These are phyloP conservation scores for Novakomyces olei DNA, from an alignment of 805 yeast species.

Conservation along the genomic window DNA sequence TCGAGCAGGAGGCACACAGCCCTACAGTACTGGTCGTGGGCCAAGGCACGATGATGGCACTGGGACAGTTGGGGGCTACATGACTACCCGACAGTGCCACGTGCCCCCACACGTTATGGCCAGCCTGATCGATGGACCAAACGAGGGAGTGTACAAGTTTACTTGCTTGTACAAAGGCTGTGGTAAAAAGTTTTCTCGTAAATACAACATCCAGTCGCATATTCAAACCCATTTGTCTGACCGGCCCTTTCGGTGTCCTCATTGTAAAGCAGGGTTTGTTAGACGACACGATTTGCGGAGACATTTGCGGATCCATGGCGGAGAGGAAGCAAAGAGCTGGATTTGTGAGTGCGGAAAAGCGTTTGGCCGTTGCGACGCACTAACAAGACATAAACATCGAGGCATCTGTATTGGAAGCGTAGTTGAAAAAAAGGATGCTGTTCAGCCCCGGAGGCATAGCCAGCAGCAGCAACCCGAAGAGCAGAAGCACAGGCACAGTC, in stretches of 20 bases:
- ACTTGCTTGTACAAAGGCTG: constrained; percentile 59
- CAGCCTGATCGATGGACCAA: constrained; percentile 33
- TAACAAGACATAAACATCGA: constrained; percentile 56
- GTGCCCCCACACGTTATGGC: constrained; percentile 81
- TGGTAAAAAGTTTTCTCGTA: constrained; percentile 61
- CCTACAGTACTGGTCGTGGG: too few species aligned
- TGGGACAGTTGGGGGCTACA: too few species aligned
- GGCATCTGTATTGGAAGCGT: constrained; percentile 67
- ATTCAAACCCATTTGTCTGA: constrained; percentile 92
- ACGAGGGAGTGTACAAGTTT: constrained; percentile 40
- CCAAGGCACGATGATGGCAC: too few species aligned
- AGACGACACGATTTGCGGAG: constrained; percentile 86
- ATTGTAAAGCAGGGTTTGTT: constrained; percentile 69
- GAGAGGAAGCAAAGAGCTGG: constrained; percentile 28
- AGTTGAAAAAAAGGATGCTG: too few species aligned
- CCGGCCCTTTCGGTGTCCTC: constrained; percentile 63
- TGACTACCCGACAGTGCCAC: constrained; percentile 22
- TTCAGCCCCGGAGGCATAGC: too few species aligned
- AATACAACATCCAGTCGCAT: constrained; percentile 85
- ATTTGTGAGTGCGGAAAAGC: constrained; percentile 85
- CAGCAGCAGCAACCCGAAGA: too few species aligned
- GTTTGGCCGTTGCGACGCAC: constrained; percentile 74
- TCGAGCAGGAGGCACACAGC: too few species aligned
- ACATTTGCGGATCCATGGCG: constrained; percentile 70
- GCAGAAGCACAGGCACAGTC: too few species aligned